Evolutionary conservation across 192 early-diverging fungal species (phyloP).

Genomic region (Coemansia furcata): DNA sequence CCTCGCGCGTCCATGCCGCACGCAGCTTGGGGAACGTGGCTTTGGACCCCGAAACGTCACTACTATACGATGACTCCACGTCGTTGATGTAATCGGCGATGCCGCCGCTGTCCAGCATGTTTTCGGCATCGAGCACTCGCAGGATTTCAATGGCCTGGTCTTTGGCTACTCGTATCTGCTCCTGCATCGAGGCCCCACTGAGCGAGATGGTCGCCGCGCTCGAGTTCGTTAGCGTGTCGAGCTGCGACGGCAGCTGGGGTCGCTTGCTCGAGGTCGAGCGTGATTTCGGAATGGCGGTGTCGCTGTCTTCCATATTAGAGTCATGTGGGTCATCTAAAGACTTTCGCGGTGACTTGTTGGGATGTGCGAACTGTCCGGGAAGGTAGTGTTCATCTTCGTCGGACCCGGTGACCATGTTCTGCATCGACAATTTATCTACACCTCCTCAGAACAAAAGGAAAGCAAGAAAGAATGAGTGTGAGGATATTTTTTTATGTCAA

Average conservation of each 20-base stretch:
- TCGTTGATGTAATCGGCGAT: conserved; percentile 27
- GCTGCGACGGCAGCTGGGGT: conserved; percentile 5
- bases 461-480: background rate
- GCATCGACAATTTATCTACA: conserved; percentile 23
- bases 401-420: conserved; percentile 18
- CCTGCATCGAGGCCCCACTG: conserved; percentile 3
- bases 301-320: conserved; percentile 2
- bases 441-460: background rate
- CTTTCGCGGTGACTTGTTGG: conserved; percentile 40
- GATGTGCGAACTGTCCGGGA: conserved; percentile 38
- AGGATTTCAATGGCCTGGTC: conserved; percentile 41
- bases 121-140: conserved; percentile 22
- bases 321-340: background rate
- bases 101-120: conserved; percentile 13
- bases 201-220: conserved; percentile 1
- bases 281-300: background rate
- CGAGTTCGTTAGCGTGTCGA: conserved; percentile 2
- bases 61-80: conserved; percentile 37
- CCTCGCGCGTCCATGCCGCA: conserved; percentile 73
- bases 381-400: conserved; percentile 54
- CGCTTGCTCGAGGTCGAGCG: background rate
- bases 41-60: conserved; percentile 18
- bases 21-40: conserved; percentile 48
- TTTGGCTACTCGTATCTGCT: conserved; percentile 41
- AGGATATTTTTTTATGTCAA: background rate